A percentile compares a stretch with the other conserved stretches of the same genome.
phyloP scores from a whole-genome alignment of 2,329 filamentous ascomycete genomes.

The Salinomyces thailandicus region DNA sequence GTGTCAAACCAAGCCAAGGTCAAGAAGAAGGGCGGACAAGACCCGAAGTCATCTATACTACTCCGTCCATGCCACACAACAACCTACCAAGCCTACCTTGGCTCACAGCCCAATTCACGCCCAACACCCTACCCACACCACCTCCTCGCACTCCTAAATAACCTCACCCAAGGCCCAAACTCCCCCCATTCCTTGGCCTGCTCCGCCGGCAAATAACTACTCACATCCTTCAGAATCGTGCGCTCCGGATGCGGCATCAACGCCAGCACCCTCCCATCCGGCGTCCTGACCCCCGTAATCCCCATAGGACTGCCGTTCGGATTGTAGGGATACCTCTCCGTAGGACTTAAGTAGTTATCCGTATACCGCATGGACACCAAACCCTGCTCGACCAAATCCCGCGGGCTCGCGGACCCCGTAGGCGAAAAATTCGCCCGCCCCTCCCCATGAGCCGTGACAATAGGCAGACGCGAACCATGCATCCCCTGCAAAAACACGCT shows the following conservation, averaged over 20 bases:
- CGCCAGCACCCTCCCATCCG: conserved; percentile 69
- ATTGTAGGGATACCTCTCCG: conserved; percentile 80
- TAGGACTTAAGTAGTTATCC: conserved; percentile 66
- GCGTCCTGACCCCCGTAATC: conserved; percentile 68
- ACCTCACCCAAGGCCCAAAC: conserved; percentile 71
- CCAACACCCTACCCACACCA: conserved; percentile 45
- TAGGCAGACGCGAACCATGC: conserved; percentile 69
- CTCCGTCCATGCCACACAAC: too few relatives aligned
- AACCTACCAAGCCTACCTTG: too few relatives aligned
- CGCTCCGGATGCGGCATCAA: conserved; percentile 93
- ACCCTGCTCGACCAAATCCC: conserved; percentile 50
- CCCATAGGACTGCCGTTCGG: conserved; percentile 75
- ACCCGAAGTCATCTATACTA: too few relatives aligned
- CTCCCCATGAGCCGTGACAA: conserved; percentile 84
- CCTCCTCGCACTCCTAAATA: conserved; percentile 78
- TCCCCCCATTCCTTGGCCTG: conserved; percentile 59
- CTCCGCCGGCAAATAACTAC: conserved; percentile 63
- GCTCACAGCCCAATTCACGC: too few relatives aligned
- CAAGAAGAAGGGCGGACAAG: too few relatives aligned
- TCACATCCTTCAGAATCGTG: conserved; percentile 70
- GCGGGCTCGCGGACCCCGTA: conserved; percentile 36
- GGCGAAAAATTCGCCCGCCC: conserved; percentile 57
- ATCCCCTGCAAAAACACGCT: conserved; percentile 89
- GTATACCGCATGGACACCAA: conserved; percentile 74
- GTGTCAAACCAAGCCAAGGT: too few relatives aligned